Percentiles rank a stretch among this genome's conserved stretches.
Evolutionary conservation across 192 early-diverging fungal species (phyloP).

Genomic region (Pecoramyces ruminantium): DNA sequence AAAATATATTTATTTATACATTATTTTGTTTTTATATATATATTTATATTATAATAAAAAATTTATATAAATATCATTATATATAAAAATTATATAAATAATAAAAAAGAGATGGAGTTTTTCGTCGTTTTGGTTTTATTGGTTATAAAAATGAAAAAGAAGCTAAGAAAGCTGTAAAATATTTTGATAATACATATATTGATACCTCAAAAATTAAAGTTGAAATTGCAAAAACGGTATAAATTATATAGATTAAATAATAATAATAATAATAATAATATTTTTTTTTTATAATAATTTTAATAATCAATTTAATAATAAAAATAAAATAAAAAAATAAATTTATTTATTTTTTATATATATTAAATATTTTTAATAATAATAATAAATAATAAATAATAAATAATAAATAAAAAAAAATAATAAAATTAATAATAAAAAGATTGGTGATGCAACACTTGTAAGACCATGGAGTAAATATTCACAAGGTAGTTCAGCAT

Average conservation of each 20-base stretch:
- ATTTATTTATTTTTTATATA: too few relatives aligned
- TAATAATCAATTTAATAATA: too few relatives aligned
- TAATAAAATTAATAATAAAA: background rate
- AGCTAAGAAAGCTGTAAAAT: conserved; percentile 55
- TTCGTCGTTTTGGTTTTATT: conserved; percentile 81
- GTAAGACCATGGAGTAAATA: conserved; percentile 84
- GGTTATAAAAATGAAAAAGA: conserved; percentile 79
- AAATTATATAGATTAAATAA: too few relatives aligned
- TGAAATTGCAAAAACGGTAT: conserved; percentile 67
- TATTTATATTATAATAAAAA: background rate
- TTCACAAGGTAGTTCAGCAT: conserved; percentile 66
- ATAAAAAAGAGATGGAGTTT: conserved; percentile 45
- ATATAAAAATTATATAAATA: too few relatives aligned
- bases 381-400: background rate
- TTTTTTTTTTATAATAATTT: too few relatives aligned
- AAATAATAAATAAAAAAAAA: background rate
- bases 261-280: too few relatives aligned
- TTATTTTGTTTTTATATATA: background rate
- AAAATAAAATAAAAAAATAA: too few relatives aligned
- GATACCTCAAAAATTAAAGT: conserved; percentile 80
- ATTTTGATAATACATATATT: conserved; percentile 85
- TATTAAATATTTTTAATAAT: background rate
- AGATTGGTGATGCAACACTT: conserved; percentile 65
- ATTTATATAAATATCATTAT: too few relatives aligned
- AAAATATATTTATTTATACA: background rate